Evolutionary conservation across 306 rosid genomes (phyloP).

Genomic region (Rosa lucieae): DNA sequence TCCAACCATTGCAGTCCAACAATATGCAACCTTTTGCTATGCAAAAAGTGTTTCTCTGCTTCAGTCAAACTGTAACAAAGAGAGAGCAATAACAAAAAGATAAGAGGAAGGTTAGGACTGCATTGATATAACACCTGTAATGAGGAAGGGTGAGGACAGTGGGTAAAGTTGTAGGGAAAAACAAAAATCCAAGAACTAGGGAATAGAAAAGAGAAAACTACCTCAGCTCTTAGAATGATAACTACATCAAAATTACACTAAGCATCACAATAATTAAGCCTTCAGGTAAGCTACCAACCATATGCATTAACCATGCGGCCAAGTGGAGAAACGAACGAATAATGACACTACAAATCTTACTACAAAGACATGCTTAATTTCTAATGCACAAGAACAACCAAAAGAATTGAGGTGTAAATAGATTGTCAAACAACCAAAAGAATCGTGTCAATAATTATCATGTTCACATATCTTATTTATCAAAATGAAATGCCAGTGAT

Average conservation of each 20-base stretch:
- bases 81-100: not conserved
- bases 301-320: not conserved
- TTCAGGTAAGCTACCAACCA: not conserved
- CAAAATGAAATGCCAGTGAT: not conserved
- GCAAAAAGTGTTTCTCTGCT: conserved; percentile 45
- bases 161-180: not conserved
- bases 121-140: not conserved
- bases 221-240: not conserved
- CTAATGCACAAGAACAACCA: not conserved
- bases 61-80: conserved; percentile 51
- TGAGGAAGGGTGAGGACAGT: not conserved
- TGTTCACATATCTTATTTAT: not conserved
- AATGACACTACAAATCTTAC: not conserved
- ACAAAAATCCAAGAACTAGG: not conserved
- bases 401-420: not conserved
- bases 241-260: not conserved
- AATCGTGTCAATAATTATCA: not conserved
- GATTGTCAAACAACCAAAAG: not conserved
- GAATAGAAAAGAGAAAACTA: not conserved
- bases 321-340: not conserved
- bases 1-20: conserved; percentile 83
- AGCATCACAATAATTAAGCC: not conserved
- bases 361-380: not conserved
- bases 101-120: not conserved
- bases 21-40: conserved; percentile 54